A percentile compares a stretch with the other conserved stretches of the same genome.
phyloP scores from a whole-genome alignment of 2,329 filamentous ascomycete genomes.

The Incumbomyces delicatus region DNA sequence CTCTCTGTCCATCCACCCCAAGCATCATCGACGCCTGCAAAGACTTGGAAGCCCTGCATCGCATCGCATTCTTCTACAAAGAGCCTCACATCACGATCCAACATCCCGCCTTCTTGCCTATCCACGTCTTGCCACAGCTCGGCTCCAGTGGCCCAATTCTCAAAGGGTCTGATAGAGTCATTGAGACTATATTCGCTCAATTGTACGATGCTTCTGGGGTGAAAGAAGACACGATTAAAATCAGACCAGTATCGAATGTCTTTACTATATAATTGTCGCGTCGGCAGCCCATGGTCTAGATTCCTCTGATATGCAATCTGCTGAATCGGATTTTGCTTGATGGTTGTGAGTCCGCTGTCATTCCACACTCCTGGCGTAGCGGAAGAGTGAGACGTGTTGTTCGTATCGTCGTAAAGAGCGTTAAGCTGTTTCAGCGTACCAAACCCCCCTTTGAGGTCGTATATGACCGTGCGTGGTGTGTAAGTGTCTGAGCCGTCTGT shows the following conservation, averaged over 20 bases:
- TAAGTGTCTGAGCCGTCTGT: constrained; percentile 83
- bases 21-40: constrained; percentile 63
- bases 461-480: constrained; percentile 82
- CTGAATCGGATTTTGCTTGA: constrained; percentile 50
- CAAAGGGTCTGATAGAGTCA: constrained; percentile 71
- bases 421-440: constrained; percentile 81
- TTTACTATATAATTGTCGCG: constrained; percentile 55
- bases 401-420: constrained; percentile 62
- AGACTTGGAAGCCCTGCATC: constrained; percentile 75
- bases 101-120: constrained; percentile 74
- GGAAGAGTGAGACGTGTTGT: constrained; percentile 29
- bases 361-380: constrained; percentile 32
- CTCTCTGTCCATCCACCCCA: constrained; percentile 69
- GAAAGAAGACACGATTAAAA: constrained; percentile 84
- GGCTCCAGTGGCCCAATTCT: constrained; percentile 62
- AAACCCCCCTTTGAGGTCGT: constrained; percentile 90
- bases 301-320: constrained; percentile 68
- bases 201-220: constrained; percentile 78
- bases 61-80: constrained; percentile 92
- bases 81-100: constrained; percentile 80
- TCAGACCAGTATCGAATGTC: constrained; percentile 95
- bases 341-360: constrained; percentile 49
- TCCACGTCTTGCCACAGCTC: constrained; percentile 66
- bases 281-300: constrained; percentile 59
- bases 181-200: constrained; percentile 79